Base-by-base conservation (phyloP, 805 yeast species). In the Dipodascopsis tothii region DNA sequence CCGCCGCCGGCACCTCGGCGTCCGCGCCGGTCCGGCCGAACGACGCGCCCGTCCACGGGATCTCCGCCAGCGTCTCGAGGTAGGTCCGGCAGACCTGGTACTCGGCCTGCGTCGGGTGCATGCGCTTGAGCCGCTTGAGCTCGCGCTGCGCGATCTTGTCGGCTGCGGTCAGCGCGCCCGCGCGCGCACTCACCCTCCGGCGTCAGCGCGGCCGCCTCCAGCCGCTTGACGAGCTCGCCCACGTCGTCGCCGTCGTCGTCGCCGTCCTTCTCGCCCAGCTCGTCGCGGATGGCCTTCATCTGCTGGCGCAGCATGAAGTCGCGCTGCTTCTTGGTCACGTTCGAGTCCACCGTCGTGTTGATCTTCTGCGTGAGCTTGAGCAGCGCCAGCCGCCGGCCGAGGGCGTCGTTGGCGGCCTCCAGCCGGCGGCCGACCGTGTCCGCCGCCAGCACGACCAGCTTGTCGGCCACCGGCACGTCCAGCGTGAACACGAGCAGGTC, bases 21-120 rank as follows among this genome's bases (percentile, higher is more conserved):
- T 50, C 55, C 11, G 11, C 30, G 9, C 14, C 30, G 9, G 9
- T 14, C 14, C 9, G 30, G 14, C 30, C 30, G 14, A 25, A 25
- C 17, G 56, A 37, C 19, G 56, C 56, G 16, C 34, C 32, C 6
- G 50, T 39, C 71, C 71, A 67, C 9, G 71, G 71, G 6, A 67
- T 48, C 38, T 67, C 71, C 5, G 63, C 51, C 18, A 67, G 39
- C 5, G 67, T 60, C 41, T 68, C 71, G n/a, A 67, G 58, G 41
- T 65, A 67, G 3, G 62, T 66, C 20, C 70, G 60, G 41, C 65
- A 55, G 14, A 67, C 70, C 37, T 67, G 69, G 45, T 66, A 66
- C 49, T 67, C 71, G 0, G 72, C 68, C 45, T 66, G 69, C 20
- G 63, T 52, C 1, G 68, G 60, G 22, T 61, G 63, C 66, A 65